Base-by-base conservation (phyloP, 2,329 filamentous ascomycete species). In the Trichothecium sympodiale region DNA sequence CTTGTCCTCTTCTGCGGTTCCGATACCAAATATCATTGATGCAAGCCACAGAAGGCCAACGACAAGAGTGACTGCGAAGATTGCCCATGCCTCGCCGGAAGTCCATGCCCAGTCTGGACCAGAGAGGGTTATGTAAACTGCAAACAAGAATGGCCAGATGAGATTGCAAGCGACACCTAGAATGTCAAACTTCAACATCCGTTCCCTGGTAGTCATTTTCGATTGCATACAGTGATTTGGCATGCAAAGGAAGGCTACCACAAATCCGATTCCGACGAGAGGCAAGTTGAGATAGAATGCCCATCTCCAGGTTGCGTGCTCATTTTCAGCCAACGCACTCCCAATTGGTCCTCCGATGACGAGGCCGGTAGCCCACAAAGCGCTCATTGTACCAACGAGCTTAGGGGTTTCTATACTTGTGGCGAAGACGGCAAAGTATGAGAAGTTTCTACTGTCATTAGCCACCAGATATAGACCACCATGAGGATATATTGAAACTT, bases 211-310 rank as follows among this genome's bases (percentile, higher is more conserved):
- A 5, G 46, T 41, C 3, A 33, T 33, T 3, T 44, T 44, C 2
- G 48, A 44, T 14, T 53, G 34, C n/a, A 46, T 32, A 6, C 41
- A 44, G 33, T 53, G 49, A 6, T 53, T 59, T 0, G 74, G 54
- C 6, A 62, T 44, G 41, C 67, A 62, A 18, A 73, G 17, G 17
- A 63, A 59, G 17, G 62, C 54, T 1, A 67, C 62, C 3, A 59
- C 48, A 20, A 57, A 54, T 7, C 60, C 45, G 3, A 53, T 57
- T 4, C 56, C 60, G 29, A 72, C 48, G 26, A 57, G 43, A 7
- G 50, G 48, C 8, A 72, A 50, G 41, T 73, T 74, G 49, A 74
- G 64, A 45, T 74, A 75, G 44, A 71, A 69, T 0, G 57, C 59
- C 60, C 56, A 64, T 41, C 64, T 49, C 63, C 62, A 67, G 5